Evolutionary conservation across 2,329 filamentous ascomycete species (phyloP).

Genomic region (Arthrobotrys entomopaga): DNA sequence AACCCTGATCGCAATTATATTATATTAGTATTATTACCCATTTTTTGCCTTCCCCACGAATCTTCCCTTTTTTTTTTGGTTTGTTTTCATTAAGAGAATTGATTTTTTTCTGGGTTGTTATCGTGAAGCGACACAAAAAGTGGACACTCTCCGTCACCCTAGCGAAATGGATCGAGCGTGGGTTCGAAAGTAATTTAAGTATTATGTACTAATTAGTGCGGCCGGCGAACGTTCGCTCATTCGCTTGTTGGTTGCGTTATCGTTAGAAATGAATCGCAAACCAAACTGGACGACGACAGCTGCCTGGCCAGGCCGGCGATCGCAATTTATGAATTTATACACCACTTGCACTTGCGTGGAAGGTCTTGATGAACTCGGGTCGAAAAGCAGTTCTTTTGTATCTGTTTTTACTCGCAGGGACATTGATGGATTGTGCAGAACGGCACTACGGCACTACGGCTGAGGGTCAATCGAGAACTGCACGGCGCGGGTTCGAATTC

Average conservation of each 20-base stretch:
- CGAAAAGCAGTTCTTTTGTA: no score
- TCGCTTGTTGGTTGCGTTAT: not conserved
- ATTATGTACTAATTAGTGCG: no score
- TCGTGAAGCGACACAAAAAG: not conserved
- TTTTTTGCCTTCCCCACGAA: constrained; percentile 23
- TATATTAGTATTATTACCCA: no score
- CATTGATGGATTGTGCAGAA: no score
- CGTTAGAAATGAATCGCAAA: not conserved
- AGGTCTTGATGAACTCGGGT: no score
- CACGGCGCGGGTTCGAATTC: no score
- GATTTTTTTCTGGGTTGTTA: not conserved
- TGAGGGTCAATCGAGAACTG: no score
- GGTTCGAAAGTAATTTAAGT: not conserved
- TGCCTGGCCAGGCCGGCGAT: constrained; percentile 32
- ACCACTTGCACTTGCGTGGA: not conserved
- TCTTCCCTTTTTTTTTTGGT: not conserved
- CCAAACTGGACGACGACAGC: constrained; percentile 13
- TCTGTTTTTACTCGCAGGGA: no score
- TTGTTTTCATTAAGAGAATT: no score
- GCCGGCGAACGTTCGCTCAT: no score
- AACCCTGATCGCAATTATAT: not conserved
- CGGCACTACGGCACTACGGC: no score
- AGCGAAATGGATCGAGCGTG: not conserved
- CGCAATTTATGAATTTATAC: constrained; percentile 44
- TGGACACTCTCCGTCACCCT: constrained; percentile 5